Conservation (phyloP, 2,329 filamentous ascomycete genomes). For the Sodiomyces alkalinus region DNA sequence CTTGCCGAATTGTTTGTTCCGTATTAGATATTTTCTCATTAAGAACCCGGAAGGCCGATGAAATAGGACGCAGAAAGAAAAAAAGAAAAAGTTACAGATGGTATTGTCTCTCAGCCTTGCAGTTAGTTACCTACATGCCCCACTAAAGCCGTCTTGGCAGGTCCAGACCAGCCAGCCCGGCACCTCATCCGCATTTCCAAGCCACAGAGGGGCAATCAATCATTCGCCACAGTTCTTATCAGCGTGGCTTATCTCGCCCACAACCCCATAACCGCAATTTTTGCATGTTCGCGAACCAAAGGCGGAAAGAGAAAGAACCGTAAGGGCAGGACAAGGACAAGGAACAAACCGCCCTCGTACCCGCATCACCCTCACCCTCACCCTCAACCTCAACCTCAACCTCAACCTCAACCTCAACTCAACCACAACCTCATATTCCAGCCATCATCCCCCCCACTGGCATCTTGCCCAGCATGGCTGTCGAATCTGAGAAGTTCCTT, state of each 20-base stretch:
- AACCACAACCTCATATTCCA: slow-evolving; percentile 8
- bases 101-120: slow-evolving; percentile 6
- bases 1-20: too few species aligned
- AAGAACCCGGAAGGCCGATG: slow-evolving; percentile 1
- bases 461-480: slow-evolving; percentile 55
- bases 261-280: slow-evolving; percentile 31
- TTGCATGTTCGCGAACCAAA: too few species aligned
- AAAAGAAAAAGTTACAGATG: slow-evolving; percentile 9
- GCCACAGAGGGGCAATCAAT: slow-evolving; percentile 11
- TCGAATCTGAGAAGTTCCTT: slow-evolving; percentile 70
- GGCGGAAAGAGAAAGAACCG: slow-evolving; percentile 16
- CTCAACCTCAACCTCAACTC: slow-evolving; percentile 8
- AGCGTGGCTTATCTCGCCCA: slow-evolving; percentile 36
- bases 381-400: slow-evolving; percentile 4
- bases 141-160: too few species aligned
- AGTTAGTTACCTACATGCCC: too few species aligned
- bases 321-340: slow-evolving; percentile 4
- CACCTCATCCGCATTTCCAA: slow-evolving; percentile 10
- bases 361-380: too few species aligned
- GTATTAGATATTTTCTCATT: too few species aligned
- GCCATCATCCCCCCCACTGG: slow-evolving; percentile 7
- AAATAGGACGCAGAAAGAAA: background rate
- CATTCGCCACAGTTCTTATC: slow-evolving; percentile 10
- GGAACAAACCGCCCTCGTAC: background rate
- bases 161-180: too few species aligned